Evolutionary conservation across 345 rosid species (phyloP).

Genomic region (Acer saccharum): DNA sequence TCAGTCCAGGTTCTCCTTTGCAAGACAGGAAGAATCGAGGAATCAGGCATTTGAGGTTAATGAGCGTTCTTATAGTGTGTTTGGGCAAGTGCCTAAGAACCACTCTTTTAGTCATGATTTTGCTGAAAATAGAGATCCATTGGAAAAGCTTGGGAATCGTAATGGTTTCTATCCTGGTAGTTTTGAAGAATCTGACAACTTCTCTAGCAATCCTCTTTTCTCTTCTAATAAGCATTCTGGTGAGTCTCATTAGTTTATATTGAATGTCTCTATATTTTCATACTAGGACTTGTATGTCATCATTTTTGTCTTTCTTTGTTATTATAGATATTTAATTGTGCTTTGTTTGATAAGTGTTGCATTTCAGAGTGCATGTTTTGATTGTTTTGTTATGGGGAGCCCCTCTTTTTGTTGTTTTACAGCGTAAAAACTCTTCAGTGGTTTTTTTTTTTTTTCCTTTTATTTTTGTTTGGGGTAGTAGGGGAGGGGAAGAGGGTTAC

Average conservation of each 20-base stretch:
- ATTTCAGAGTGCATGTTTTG: neutral
- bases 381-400: neutral
- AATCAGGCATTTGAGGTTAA: slow-evolving; percentile 37
- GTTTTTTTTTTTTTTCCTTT: neutral
- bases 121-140: slow-evolving; percentile 41
- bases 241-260: slow-evolving; percentile 31
- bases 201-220: slow-evolving; percentile 35
- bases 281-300: neutral
- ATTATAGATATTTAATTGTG: neutral
- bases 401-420: neutral
- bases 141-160: slow-evolving; percentile 41
- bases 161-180: slow-evolving; percentile 54
- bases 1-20: slow-evolving; percentile 90
- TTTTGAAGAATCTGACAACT: slow-evolving; percentile 50
- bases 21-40: slow-evolving; percentile 66
- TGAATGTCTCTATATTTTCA: neutral
- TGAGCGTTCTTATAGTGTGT: slow-evolving; percentile 34
- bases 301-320: neutral
- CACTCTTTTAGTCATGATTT: slow-evolving; percentile 42
- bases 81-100: slow-evolving; percentile 44
- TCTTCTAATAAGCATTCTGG: slow-evolving; percentile 63
- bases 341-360: neutral
- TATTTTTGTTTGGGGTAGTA: neutral
- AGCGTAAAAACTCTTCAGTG: neutral
- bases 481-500: neutral